phyloP scores from a whole-genome alignment of 2,329 filamentous ascomycete species.

The Fusarium miscanthi region DNA sequence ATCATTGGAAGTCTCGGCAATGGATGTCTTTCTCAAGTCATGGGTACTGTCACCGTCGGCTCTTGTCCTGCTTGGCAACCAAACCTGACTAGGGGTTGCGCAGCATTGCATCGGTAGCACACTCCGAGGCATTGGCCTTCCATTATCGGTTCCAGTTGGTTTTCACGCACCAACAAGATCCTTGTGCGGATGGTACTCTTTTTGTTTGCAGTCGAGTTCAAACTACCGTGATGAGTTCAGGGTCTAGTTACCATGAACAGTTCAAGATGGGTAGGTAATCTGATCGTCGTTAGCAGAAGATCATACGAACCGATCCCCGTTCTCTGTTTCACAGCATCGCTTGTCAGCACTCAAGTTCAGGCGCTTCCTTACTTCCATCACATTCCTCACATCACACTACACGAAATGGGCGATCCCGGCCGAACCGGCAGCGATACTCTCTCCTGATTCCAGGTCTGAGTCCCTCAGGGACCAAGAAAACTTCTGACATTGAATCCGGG shows the following conservation, averaged over 20 bases:
- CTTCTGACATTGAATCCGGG: no score
- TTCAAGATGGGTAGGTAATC: background rate
- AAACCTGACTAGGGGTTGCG: conserved; percentile 15
- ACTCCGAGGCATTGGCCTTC: conserved; percentile 11
- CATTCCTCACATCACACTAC: conserved; percentile 29
- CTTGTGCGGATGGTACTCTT: background rate
- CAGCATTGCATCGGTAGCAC: conserved; percentile 9
- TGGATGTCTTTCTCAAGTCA: conserved; percentile 8
- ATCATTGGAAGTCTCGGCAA: background rate
- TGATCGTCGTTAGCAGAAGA: background rate
- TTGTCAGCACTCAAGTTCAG: background rate
- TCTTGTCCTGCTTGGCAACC: conserved; percentile 29
- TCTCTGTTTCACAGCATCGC: conserved; percentile 15
- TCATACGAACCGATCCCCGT: background rate
- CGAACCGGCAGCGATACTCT: conserved; percentile 11
- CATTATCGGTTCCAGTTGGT: conserved; percentile 1
- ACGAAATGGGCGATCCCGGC: conserved; percentile 31
- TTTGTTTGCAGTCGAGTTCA: background rate
- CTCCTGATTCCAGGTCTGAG: background rate
- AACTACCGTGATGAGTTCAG: conserved; percentile 11
- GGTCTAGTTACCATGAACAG: background rate
- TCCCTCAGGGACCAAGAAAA: no score
- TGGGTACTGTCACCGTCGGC: conserved; percentile 5
- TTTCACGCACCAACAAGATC: conserved; percentile 3
- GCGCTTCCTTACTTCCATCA: conserved; percentile 17